These are phyloP conservation scores for Calonectria naviculata DNA, from an alignment of 2,329 filamentous ascomycete genomes.

Conservation along the genomic window DNA sequence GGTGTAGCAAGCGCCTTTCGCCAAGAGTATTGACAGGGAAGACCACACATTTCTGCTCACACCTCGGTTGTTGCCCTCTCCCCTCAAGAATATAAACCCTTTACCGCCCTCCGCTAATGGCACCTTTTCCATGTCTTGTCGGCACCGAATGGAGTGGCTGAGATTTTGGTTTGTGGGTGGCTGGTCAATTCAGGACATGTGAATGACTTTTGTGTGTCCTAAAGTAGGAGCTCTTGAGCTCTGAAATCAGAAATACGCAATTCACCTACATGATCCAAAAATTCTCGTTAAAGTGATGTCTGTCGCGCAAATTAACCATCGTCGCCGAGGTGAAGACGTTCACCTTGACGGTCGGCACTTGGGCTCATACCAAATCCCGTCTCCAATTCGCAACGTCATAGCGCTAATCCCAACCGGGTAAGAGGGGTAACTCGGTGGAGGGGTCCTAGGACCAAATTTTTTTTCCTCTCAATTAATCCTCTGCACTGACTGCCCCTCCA, in stretches of 20 bases:
- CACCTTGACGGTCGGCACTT: not conserved
- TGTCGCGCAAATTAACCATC: not conserved
- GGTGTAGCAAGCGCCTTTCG: not conserved
- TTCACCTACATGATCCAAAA: not conserved
- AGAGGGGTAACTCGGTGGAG: constrained; percentile 44
- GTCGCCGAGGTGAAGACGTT: not conserved
- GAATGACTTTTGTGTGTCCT: not conserved
- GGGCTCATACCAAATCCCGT: not conserved
- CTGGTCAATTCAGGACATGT: not conserved
- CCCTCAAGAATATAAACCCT: not conserved
- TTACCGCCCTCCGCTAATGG: not conserved
- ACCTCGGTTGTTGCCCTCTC: not conserved
- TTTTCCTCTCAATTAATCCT: constrained; percentile 32
- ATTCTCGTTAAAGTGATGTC: not conserved
- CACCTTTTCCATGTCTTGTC: not conserved
- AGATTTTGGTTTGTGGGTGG: not conserved
- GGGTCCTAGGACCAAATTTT: constrained; percentile 35
- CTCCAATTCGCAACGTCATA: not conserved
- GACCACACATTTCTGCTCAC: not conserved
- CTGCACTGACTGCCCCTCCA: constrained; percentile 36
- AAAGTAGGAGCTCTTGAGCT: not conserved
- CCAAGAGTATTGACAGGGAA: not conserved
- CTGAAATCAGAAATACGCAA: not conserved
- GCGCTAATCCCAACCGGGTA: constrained; percentile 43
- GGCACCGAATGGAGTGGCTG: not conserved